phyloP scores from a whole-genome alignment of 2,329 filamentous ascomycete genomes.

The Rutstroemia sp. region DNA sequence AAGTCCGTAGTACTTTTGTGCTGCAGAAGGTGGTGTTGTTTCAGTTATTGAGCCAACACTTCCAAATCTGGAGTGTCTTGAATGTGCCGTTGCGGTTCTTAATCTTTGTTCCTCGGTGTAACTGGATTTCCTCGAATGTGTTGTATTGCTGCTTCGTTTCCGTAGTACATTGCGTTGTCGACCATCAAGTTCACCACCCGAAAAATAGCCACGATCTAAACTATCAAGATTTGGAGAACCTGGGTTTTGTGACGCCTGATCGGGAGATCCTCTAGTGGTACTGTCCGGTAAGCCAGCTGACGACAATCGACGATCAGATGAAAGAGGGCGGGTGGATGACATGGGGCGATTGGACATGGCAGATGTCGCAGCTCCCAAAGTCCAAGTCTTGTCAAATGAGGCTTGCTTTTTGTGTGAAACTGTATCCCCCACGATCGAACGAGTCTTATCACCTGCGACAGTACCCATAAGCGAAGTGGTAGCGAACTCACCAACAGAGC shows the following conservation, averaged over 20 bases:
- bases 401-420: conserved; percentile 54
- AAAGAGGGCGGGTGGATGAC: conserved; percentile 17
- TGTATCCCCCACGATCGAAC: conserved; percentile 18
- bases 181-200: conserved; percentile 74
- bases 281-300: conserved; percentile 16
- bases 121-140: conserved; percentile 65
- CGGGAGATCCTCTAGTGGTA: conserved; percentile 25
- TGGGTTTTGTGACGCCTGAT: conserved; percentile 26
- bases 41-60: conserved; percentile 71
- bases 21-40: conserved; percentile 49
- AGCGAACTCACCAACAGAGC: conserved; percentile 48
- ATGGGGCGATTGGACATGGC: conserved; percentile 23
- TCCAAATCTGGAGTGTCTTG: conserved; percentile 69
- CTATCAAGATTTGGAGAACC: conserved; percentile 42
- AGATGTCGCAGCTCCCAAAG: conserved; percentile 40
- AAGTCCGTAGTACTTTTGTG: conserved; percentile 62
- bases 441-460: conserved; percentile 26
- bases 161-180: conserved; percentile 72
- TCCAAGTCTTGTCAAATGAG: conserved; percentile 66
- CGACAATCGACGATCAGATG: conserved; percentile 2
- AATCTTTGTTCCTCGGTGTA: conserved; percentile 67
- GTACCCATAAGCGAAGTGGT: conserved; percentile 39
- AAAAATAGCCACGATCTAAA: conserved; percentile 82
- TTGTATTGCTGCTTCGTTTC: conserved; percentile 59
- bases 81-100: conserved; percentile 57